Evolutionary conservation across 176 grass and related monocot genomes (phyloP).

Genomic region (Carex parvula): DNA sequence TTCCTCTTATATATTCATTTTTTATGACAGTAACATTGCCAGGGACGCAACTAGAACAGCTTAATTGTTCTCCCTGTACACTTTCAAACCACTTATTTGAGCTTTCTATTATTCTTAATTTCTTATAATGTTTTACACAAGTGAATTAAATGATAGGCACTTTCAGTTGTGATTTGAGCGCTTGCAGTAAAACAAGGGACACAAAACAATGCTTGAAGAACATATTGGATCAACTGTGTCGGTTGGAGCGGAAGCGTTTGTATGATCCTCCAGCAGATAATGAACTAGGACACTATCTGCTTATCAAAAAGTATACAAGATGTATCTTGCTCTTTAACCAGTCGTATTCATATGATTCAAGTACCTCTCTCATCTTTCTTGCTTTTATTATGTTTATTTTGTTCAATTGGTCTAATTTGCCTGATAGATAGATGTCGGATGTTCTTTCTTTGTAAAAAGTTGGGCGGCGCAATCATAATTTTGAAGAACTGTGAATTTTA

Average conservation of each 20-base stretch:
- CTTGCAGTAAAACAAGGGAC: background rate
- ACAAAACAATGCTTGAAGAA: constrained; percentile 3
- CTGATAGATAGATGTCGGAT: no score
- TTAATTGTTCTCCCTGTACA: no score
- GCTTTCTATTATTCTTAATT: no score
- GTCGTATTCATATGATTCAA: no score
- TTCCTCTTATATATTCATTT: no score
- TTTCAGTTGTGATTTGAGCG: background rate
- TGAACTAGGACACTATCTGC: background rate
- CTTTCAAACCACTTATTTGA: background rate
- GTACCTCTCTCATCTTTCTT: background rate
- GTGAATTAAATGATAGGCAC: background rate
- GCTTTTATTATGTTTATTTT: background rate
- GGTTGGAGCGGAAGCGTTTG: background rate
- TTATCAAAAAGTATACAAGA: constrained; percentile 4
- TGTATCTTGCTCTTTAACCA: background rate
- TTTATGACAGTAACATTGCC: no score
- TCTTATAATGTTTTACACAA: no score
- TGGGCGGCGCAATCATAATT: no score
- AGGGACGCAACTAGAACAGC: no score
- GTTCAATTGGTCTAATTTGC: background rate
- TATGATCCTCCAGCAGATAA: background rate
- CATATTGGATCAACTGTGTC: background rate
- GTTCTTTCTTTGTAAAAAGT: no score
- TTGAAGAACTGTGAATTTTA: no score